These are phyloP conservation scores for Irpex sp. DNA, from an alignment of 1,284 basidiomycete genomes.

Conservation along the genomic window DNA sequence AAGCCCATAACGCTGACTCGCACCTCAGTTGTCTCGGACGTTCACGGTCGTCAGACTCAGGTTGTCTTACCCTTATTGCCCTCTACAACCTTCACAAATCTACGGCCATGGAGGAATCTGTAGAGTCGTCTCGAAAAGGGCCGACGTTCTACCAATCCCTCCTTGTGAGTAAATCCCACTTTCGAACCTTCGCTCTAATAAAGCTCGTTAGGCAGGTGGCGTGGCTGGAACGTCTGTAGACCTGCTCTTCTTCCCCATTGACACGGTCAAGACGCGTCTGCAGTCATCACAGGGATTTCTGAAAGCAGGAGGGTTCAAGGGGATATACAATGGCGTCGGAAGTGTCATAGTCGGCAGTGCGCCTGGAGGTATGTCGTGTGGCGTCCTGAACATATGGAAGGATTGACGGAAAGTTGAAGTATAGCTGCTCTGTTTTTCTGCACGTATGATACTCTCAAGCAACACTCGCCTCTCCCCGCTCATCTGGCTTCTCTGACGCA, in stretches of 20 bases:
- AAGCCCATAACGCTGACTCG: too few species aligned
- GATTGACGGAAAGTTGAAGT: background rate
- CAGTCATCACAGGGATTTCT: conserved; percentile 88
- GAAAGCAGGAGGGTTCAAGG: conserved; percentile 83
- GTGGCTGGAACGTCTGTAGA: conserved; percentile 88
- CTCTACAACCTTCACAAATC: background rate
- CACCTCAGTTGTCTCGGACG: too few species aligned
- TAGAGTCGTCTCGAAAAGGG: background rate
- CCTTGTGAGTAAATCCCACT: conserved; percentile 15
- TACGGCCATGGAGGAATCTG: background rate
- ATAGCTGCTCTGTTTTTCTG: conserved; percentile 93
- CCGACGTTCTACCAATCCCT: conserved; percentile 20
- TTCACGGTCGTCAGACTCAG: too few species aligned
- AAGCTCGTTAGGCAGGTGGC: conserved; percentile 65
- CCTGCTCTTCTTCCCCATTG: conserved; percentile 93
- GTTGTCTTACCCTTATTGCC: too few species aligned
- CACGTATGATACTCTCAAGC: conserved; percentile 89
- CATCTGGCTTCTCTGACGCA: conserved; percentile 69
- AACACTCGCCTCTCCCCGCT: conserved; percentile 51
- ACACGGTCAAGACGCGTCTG: conserved; percentile 93
- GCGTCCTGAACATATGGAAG: background rate
- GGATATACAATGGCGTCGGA: conserved; percentile 92
- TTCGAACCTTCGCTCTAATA: background rate
- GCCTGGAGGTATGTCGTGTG: conserved; percentile 72
- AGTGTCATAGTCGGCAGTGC: conserved; percentile 95